Evolutionary conservation across 108 stramenopile species (phyloP).

Genomic region (Skeletonema costatum): DNA sequence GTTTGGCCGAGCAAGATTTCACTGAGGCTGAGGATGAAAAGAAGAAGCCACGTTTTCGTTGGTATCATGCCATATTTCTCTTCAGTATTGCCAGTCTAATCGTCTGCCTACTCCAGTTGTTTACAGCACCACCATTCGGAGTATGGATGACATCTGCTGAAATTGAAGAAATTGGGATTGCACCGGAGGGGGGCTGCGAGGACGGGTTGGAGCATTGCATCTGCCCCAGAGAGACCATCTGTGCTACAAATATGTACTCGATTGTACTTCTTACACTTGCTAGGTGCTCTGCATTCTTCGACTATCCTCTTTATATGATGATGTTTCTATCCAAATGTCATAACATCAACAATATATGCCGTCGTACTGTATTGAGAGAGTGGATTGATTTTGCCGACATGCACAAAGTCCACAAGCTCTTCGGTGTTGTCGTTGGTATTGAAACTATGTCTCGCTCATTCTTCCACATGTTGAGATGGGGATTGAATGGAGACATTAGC

Average conservation of each 20-base stretch:
- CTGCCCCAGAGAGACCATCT: constrained; percentile 32
- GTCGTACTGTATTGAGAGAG: constrained; percentile 16
- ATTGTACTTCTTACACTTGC: constrained; percentile 21
- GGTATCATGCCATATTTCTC: constrained; percentile 19
- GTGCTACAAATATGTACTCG: constrained; percentile 4
- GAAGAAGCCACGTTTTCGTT: background rate
- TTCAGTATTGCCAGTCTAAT: constrained; percentile 9
- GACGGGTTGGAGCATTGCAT: constrained; percentile 11
- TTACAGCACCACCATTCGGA: constrained; percentile 15
- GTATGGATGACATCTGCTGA: constrained; percentile 12
- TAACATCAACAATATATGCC: constrained; percentile 24
- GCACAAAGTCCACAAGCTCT: constrained; percentile 21
- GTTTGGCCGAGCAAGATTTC: no score
- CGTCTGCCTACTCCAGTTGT: constrained; percentile 14
- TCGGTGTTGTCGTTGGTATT: constrained; percentile 23
- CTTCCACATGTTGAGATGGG: constrained; percentile 25
- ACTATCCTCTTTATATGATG: constrained; percentile 32
- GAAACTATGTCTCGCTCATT: constrained; percentile 12
- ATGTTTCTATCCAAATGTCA: constrained; percentile 25
- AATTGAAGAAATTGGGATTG: background rate
- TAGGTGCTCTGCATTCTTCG: constrained; percentile 24
- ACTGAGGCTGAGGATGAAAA: background rate
- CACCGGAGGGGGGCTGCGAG: constrained; percentile 11
- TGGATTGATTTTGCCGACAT: constrained; percentile 22
- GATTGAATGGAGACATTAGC: background rate